phyloP scores from a whole-genome alignment of 2,329 filamentous ascomycete species.

The Orbilia blumenaviensis region DNA sequence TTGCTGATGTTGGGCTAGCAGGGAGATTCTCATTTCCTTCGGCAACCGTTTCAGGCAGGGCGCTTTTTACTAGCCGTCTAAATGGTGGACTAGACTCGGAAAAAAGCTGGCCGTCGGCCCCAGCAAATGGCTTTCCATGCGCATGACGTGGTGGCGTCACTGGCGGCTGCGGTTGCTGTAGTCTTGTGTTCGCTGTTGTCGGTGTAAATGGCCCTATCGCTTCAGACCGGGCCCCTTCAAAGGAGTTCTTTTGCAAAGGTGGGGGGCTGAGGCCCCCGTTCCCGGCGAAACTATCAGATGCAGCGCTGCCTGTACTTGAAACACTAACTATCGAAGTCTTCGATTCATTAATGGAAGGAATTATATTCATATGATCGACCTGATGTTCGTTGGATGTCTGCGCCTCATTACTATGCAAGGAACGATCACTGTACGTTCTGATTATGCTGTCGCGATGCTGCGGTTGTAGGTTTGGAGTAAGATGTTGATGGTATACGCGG shows the following conservation, averaged over 20 bases:
- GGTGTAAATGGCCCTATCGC: background rate
- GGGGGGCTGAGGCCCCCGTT: slow-evolving; percentile 45
- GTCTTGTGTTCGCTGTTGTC: background rate
- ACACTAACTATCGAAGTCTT: slow-evolving; percentile 48
- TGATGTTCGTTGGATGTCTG: slow-evolving; percentile 19
- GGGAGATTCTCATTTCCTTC: slow-evolving; percentile 23
- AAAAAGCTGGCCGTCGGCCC: background rate
- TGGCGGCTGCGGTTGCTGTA: slow-evolving; percentile 24
- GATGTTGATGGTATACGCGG: slow-evolving; percentile 48
- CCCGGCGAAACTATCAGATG: slow-evolving; percentile 40
- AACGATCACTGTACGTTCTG: slow-evolving; percentile 39
- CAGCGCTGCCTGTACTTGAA: slow-evolving; percentile 49
- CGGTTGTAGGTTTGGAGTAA: slow-evolving; percentile 4
- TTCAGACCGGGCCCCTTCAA: slow-evolving; percentile 30
- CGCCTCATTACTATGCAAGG: slow-evolving; percentile 9
- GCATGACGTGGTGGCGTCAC: slow-evolving; percentile 40
- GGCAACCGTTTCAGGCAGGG: slow-evolving; percentile 47
- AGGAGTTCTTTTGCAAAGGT: slow-evolving; percentile 46
- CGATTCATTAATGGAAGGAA: slow-evolving; percentile 44
- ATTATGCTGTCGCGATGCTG: slow-evolving; percentile 27
- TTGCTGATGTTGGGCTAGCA: slow-evolving; percentile 34
- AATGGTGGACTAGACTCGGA: slow-evolving; percentile 14
- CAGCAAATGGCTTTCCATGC: slow-evolving; percentile 23
- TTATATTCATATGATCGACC: slow-evolving; percentile 39
- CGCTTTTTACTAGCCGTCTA: slow-evolving; percentile 13